Percentiles rank a stretch among this genome's conserved stretches.
These are phyloP conservation scores for Rauvolfia tetraphylla DNA, from an alignment of 257 asterid species.

Conservation along the genomic window DNA sequence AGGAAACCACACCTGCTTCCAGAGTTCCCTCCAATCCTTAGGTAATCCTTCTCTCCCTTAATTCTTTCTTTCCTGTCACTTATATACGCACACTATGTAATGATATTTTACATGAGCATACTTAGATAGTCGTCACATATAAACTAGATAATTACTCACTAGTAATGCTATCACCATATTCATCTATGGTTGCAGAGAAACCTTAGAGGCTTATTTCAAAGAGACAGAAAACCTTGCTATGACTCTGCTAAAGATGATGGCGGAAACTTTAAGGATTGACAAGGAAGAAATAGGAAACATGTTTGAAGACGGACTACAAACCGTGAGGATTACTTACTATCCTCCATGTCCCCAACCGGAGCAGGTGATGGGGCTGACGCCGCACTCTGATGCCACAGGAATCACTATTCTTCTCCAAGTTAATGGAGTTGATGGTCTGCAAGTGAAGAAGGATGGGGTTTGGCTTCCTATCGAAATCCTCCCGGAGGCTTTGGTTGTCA, in stretches of 20 bases:
- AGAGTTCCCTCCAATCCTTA: constrained; percentile 46
- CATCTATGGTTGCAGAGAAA: too few relatives aligned
- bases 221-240: constrained; percentile 41
- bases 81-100: too few relatives aligned
- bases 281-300: constrained; percentile 29
- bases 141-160: too few relatives aligned
- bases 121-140: too few relatives aligned
- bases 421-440: constrained; percentile 64
- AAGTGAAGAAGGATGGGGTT: constrained; percentile 52
- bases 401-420: constrained; percentile 57
- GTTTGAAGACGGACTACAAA: constrained; percentile 61
- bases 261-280: constrained; percentile 36
- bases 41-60: constrained; percentile 19
- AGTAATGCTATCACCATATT: too few relatives aligned
- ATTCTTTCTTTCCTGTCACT: neutral
- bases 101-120: too few relatives aligned
- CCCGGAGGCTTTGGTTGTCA: constrained; percentile 56
- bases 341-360: constrained; percentile 61
- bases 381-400: constrained; percentile 61
- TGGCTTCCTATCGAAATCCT: constrained; percentile 57
- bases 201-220: constrained; percentile 41
- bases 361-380: constrained; percentile 46
- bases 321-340: constrained; percentile 55
- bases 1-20: constrained; percentile 62
- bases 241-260: constrained; percentile 29